Evolutionary conservation across 208 protist genomes (phyloP), one percentile per base, ranked within the genome.

Genomic region (Phytomonas sp.): DNA sequence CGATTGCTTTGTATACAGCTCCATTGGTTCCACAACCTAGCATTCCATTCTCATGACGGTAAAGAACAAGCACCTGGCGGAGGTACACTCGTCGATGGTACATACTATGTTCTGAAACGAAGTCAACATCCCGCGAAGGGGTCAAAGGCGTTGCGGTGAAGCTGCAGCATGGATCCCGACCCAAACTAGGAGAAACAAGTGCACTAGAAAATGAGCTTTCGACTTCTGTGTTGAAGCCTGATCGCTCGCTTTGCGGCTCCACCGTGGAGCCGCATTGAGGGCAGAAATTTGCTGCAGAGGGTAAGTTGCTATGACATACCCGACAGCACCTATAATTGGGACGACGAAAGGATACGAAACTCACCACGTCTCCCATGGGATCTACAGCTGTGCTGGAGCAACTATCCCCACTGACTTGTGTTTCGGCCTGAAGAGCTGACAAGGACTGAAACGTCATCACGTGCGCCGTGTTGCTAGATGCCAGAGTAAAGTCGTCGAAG

Each of bases 1-100:
- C 77, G 33, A 82, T 63, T 29, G 73, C 77, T 49, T 68, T 71
- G 73, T 78, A 82, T 2, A 78, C 74, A 33, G 59, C 71, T 36
- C 73, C 77, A 42, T 45, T 75, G 29, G 77, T 66, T 2, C 77
- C 77, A 7, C n/a, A 33, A n/a, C 73, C 77, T 11, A 82, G 70
- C n/a, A 67, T 59, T 7, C 63, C 31, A 0, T 73, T 34, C 26
- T 59, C 40, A 12, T 49, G 40, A 32, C 66, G 56, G 60, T 63
- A 65, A 34, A 63, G 70, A 59, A 74, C 63, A 40, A 65, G 68
- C n/a, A 64, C 69, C 37, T 67, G 36, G 14, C 61, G 61, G 37
- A 37, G 70, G 49, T 73, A 65, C 42, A 68, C 2, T 67, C 8
- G 40, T n/a, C 23, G 60, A 34, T 26, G 61, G 7, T 29, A 61